Evolutionary conservation across 768 basidiomycete species (phyloP), one percentile per base, ranked within the genome.

Genomic region (Nidularia sp.): DNA sequence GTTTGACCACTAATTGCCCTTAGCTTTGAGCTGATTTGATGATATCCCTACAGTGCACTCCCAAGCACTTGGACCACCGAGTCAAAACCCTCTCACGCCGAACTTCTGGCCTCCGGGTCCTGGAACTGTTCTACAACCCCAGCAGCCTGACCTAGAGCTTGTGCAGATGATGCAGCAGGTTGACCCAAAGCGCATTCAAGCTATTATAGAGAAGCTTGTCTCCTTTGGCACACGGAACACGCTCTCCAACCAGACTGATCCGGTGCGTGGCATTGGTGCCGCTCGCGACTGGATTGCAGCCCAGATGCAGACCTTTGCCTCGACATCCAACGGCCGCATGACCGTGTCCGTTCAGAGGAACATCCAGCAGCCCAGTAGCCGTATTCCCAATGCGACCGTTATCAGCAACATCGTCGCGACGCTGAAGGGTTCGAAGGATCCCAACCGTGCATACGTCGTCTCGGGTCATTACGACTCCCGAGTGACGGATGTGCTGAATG

Each of bases 401-500:
- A 78, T 80, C 62, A 77, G 71, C 55, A 78, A 81, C 57, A 67
- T 83, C 52, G 61, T 81, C 36, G 76, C 76, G 8, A 81, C 78
- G 6, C 69, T 83, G 43, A 63, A 63, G 34, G 79, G 80, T 18
- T 67, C 75, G 12, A 68, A 67, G 49, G 77, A 78, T 49, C 72
- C 79, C 4, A 75, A 78, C 54, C 70, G 79, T 41, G 70, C 74
- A 12, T 81, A 80, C 51, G 73, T 81, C 49, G 69, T 81, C 34
- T 78, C 78, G 2, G 79, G 80, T 4, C 79, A 82, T 58, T 80
- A 81, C 57, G 79, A 81, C 63, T 78, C 76, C 31, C 71, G 79
- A 1, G 68, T 72, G 22, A 72, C 74, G 3, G 60, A 67, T 46
- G 53, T 64, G 10, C 29, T 68, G 53, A 73, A 79, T 59, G 74